These are phyloP conservation scores for Podila epigama DNA, from an alignment of 192 early-diverging fungal genomes.

Conservation along the genomic window DNA sequence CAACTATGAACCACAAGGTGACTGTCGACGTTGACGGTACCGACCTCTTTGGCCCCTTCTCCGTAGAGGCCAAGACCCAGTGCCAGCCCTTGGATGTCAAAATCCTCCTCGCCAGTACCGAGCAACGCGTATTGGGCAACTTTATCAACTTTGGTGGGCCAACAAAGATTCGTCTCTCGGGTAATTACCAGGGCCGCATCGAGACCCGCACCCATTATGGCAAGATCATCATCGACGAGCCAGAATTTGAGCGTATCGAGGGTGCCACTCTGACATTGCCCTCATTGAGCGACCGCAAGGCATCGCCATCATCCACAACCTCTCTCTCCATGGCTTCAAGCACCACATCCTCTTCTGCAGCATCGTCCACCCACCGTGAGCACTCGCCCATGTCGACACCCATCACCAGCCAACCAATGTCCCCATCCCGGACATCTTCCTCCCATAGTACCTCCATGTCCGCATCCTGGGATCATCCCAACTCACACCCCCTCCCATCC, in stretches of 20 bases:
- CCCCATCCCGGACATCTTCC: slow-evolving; percentile 23
- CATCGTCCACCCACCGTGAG: slow-evolving; percentile 24
- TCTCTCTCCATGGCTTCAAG: background rate
- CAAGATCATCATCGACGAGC: slow-evolving; percentile 38
- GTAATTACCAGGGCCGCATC: slow-evolving; percentile 44
- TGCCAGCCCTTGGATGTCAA: slow-evolving; percentile 41
- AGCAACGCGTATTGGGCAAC: slow-evolving; percentile 30
- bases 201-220: slow-evolving; percentile 42
- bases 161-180: slow-evolving; percentile 28
- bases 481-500: background rate
- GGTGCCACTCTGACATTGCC: slow-evolving; percentile 23
- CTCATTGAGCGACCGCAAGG: slow-evolving; percentile 30
- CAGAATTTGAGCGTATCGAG: slow-evolving; percentile 40
- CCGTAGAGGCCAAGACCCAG: slow-evolving; percentile 48
- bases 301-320: background rate
- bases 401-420: slow-evolving; percentile 11
- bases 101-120: slow-evolving; percentile 23
- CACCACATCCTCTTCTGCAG: slow-evolving; percentile 1
- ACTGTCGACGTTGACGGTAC: slow-evolving; percentile 26
- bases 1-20: slow-evolving; percentile 27
- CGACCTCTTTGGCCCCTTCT: slow-evolving; percentile 26
- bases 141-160: slow-evolving; percentile 49
- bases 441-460: background rate
- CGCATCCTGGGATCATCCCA: slow-evolving; percentile 12
- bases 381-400: too few species aligned